Evolutionary conservation across 305 asterid species (phyloP).

Genomic region (Caryopteris hybrid): DNA sequence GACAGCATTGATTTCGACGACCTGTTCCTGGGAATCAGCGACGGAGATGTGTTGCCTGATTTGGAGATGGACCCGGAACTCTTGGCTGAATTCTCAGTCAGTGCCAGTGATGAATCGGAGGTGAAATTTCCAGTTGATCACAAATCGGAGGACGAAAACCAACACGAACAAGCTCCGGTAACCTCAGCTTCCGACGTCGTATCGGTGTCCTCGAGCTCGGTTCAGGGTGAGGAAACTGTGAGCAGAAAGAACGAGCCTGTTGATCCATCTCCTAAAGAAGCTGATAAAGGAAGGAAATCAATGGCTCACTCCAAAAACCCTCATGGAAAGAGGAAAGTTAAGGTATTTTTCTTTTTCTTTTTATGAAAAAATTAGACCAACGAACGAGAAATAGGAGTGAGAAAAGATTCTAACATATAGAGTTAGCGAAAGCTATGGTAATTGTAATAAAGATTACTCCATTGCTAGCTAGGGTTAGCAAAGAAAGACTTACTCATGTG

Average conservation of each 20-base stretch:
- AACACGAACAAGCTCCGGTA: background rate
- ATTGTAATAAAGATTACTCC: background rate
- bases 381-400: too few relatives aligned
- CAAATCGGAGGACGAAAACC: conserved; percentile 16
- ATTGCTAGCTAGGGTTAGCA: conserved; percentile 9
- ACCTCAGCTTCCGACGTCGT: conserved; percentile 28
- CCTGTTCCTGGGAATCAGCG: conserved; percentile 59
- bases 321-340: conserved; percentile 67
- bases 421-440: too few relatives aligned
- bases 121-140: background rate
- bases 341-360: conserved; percentile 36
- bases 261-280: conserved; percentile 28
- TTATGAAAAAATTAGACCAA: too few relatives aligned
- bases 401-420: too few relatives aligned
- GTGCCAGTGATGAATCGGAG: conserved; percentile 46
- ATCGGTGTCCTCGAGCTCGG: conserved; percentile 31
- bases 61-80: conserved; percentile 84
- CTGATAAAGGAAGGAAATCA: conserved; percentile 46
- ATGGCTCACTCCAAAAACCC: conserved; percentile 43
- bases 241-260: conserved; percentile 23
- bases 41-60: conserved; percentile 70
- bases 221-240: conserved; percentile 32
- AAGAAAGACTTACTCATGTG: conserved; percentile 4
- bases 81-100: conserved; percentile 56
- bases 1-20: conserved; percentile 85